Evolutionary conservation across 176 grass and related monocot genomes (phyloP).

Genomic region (Pontederia paniculata): DNA sequence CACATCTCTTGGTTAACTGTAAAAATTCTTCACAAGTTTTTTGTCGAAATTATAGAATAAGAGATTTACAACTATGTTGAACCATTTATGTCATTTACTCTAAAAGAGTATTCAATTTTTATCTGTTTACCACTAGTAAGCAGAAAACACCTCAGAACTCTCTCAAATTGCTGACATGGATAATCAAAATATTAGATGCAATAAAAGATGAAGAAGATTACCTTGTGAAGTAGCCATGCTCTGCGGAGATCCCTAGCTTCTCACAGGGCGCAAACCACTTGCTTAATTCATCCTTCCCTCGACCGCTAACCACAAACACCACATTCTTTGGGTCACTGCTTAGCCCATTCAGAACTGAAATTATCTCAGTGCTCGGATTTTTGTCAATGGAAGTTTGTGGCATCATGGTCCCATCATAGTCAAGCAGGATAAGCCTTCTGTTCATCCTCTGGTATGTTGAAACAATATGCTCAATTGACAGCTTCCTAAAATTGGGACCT

Average conservation of each 20-base stretch:
- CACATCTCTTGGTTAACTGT: no score
- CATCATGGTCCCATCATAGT: conserved; percentile 34
- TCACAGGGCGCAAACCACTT: conserved; percentile 27
- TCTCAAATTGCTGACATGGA: background rate
- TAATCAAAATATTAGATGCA: background rate
- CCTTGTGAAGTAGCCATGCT: conserved; percentile 46
- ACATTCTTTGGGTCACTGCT: conserved; percentile 23
- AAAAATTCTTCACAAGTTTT: no score
- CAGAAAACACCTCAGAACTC: background rate
- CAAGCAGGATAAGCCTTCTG: conserved; percentile 27
- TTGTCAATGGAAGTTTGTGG: conserved; percentile 1
- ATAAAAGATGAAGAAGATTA: conserved; percentile 2
- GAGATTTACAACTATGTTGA: no score
- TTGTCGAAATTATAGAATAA: no score
- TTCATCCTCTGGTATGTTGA: conserved; percentile 10
- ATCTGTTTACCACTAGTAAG: no score
- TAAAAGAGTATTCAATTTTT: no score
- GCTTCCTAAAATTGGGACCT: conserved; percentile 5
- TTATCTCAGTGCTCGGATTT: background rate
- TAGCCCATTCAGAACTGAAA: conserved; percentile 2
- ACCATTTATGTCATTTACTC: no score
- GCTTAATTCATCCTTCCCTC: conserved; percentile 24
- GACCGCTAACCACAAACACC: conserved; percentile 37
- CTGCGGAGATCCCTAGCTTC: conserved; percentile 27
- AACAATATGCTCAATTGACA: conserved; percentile 5